These are phyloP conservation scores for Earliella scabrosa DNA, from an alignment of 1,284 basidiomycete species.

Conservation along the genomic window DNA sequence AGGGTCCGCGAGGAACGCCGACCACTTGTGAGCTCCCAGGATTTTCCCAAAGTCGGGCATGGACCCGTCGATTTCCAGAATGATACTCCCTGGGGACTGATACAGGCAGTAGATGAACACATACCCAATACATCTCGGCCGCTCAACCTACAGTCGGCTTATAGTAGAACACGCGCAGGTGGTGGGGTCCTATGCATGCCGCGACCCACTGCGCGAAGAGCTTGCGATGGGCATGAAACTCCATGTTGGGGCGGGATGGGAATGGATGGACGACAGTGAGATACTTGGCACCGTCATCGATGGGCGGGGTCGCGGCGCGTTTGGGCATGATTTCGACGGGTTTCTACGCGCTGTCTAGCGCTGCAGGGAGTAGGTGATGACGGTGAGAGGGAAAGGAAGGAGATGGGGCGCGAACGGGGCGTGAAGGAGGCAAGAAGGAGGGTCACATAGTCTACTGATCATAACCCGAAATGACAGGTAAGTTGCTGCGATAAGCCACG, in stretches of 20 bases:
- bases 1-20: slow-evolving; percentile 53
- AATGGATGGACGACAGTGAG: slow-evolving; percentile 66
- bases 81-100: slow-evolving; percentile 65
- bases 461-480: no score
- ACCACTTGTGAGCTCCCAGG: slow-evolving; percentile 70
- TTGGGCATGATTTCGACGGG: slow-evolving; percentile 52
- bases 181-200: slow-evolving; percentile 48
- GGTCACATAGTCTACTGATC: no score
- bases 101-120: neutral
- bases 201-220: slow-evolving; percentile 67
- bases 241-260: slow-evolving; percentile 61
- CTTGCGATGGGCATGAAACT: slow-evolving; percentile 49
- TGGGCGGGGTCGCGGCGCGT: slow-evolving; percentile 55
- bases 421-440: no score
- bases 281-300: slow-evolving; percentile 60
- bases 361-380: neutral
- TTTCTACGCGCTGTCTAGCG: neutral
- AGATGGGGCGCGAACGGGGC: neutral
- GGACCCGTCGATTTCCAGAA: slow-evolving; percentile 59
- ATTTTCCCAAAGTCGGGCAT: slow-evolving; percentile 47
- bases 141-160: slow-evolving; percentile 59
- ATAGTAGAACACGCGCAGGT: slow-evolving; percentile 58
- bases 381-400: neutral
- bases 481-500: no score
- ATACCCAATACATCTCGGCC: neutral